Evolutionary conservation across 192 early-diverging fungal species (phyloP).

Genomic region (Backusella tuberculispora): DNA sequence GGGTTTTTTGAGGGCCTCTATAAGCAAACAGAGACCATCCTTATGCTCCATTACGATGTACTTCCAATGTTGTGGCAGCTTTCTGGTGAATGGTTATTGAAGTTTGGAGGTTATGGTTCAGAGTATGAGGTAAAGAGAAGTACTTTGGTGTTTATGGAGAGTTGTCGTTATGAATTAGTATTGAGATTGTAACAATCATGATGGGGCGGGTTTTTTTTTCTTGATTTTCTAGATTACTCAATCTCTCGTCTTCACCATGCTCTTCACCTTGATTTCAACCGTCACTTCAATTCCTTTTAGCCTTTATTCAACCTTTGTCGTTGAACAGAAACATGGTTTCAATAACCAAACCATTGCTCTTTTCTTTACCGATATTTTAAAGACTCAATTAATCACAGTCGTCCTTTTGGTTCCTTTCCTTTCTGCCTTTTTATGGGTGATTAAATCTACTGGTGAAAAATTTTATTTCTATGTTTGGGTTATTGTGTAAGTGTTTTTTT

Average conservation of each 20-base stretch:
- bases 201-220: neutral
- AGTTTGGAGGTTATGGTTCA: slow-evolving; percentile 55
- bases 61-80: slow-evolving; percentile 76
- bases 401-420: slow-evolving; percentile 82
- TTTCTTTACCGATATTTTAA: slow-evolving; percentile 81
- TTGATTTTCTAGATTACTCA: slow-evolving; percentile 80
- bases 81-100: slow-evolving; percentile 56
- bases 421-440: slow-evolving; percentile 80
- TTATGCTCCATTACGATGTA: slow-evolving; percentile 69
- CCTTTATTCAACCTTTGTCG: slow-evolving; percentile 91
- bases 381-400: slow-evolving; percentile 66
- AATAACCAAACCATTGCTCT: slow-evolving; percentile 89
- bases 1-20: slow-evolving; percentile 68
- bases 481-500: slow-evolving; percentile 72
- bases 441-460: slow-evolving; percentile 75
- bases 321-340: slow-evolving; percentile 94
- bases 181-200: too few relatives aligned
- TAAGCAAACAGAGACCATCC: slow-evolving; percentile 66
- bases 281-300: slow-evolving; percentile 77
- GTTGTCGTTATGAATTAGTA: too few relatives aligned
- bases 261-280: slow-evolving; percentile 61
- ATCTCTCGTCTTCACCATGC: slow-evolving; percentile 76
- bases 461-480: slow-evolving; percentile 95
- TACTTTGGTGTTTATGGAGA: neutral
- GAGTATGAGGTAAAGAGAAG: slow-evolving; percentile 66